Conservation (phyloP, 257 asterid species). For the Solanum sitiens region DNA sequence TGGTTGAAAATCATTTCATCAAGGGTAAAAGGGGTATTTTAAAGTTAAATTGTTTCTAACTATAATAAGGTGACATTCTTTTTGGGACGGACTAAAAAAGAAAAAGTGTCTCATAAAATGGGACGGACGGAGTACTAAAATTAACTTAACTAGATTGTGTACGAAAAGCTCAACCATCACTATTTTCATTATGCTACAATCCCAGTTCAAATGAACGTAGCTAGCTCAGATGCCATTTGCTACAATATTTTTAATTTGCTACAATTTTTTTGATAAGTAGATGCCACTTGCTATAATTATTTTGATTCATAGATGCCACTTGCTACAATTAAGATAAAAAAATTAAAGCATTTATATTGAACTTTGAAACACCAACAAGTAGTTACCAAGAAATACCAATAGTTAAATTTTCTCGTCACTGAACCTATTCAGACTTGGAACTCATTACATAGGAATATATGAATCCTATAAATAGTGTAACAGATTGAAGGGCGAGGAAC, state of each 20-base stretch:
- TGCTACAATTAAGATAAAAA: background rate
- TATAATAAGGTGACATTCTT: background rate
- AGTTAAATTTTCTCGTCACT: background rate
- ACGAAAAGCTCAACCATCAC: background rate
- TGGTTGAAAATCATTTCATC: background rate
- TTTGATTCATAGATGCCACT: background rate
- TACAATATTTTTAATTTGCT: background rate
- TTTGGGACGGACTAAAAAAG: background rate
- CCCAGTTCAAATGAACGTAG: background rate
- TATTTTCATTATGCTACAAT: background rate
- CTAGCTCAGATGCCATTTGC: background rate
- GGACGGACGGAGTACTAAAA: background rate
- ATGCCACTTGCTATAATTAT: background rate
- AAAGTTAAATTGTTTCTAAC: background rate
- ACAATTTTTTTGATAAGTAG: background rate
- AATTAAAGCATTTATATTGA: background rate
- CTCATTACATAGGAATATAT: background rate
- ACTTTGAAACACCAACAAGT: background rate
- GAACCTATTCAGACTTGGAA: background rate
- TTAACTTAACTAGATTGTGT: background rate
- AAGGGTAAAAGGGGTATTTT: background rate
- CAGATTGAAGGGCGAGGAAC: background rate
- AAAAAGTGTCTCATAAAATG: background rate
- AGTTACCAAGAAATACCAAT: background rate
- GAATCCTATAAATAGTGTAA: background rate